These are phyloP conservation scores for Sarocladium brachiariae DNA, from an alignment of 2,329 filamentous ascomycete genomes.

Conservation along the genomic window DNA sequence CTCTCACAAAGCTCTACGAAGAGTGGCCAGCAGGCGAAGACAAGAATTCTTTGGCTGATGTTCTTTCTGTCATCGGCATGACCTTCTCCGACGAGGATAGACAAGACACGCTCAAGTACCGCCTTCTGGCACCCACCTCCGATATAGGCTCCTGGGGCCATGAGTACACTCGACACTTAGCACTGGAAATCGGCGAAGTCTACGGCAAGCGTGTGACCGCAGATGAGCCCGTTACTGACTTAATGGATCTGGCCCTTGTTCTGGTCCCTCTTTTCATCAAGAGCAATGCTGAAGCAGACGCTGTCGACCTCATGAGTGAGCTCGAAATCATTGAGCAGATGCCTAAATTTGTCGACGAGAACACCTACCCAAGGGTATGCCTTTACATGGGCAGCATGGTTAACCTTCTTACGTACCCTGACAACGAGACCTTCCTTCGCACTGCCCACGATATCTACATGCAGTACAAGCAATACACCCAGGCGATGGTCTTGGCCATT, in stretches of 20 bases:
- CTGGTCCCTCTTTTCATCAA: slow-evolving; percentile 92
- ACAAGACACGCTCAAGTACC: slow-evolving; percentile 93
- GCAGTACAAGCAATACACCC: slow-evolving; percentile 83
- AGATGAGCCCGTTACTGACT: slow-evolving; percentile 76
- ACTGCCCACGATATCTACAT: slow-evolving; percentile 93
- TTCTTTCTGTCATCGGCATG: slow-evolving; percentile 96
- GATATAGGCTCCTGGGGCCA: slow-evolving; percentile 98
- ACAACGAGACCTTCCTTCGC: slow-evolving; percentile 90
- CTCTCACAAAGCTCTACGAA: slow-evolving; percentile 80
- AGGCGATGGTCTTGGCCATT: slow-evolving; percentile 92
- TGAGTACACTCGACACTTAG: slow-evolving; percentile 94
- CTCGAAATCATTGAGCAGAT: slow-evolving; percentile 95
- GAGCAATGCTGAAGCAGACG: slow-evolving; percentile 96
- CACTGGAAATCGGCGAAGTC: slow-evolving; percentile 91
- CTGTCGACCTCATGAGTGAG: slow-evolving; percentile 94
- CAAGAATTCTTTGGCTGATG: slow-evolving; percentile 88
- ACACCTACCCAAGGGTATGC: slow-evolving; percentile 89
- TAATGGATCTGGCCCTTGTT: slow-evolving; percentile 75
- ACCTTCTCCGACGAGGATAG: slow-evolving; percentile 96
- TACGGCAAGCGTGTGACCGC: slow-evolving; percentile 81
- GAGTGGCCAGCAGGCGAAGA: slow-evolving; percentile 78
- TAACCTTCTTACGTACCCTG: slow-evolving; percentile 91
- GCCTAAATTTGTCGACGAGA: slow-evolving; percentile 80
- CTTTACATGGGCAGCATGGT: slow-evolving; percentile 99
- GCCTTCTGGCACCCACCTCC: slow-evolving; percentile 79